These are phyloP conservation scores for Podospora appendiculata DNA, from an alignment of 495 filamentous ascomycete genomes.

Conservation along the genomic window DNA sequence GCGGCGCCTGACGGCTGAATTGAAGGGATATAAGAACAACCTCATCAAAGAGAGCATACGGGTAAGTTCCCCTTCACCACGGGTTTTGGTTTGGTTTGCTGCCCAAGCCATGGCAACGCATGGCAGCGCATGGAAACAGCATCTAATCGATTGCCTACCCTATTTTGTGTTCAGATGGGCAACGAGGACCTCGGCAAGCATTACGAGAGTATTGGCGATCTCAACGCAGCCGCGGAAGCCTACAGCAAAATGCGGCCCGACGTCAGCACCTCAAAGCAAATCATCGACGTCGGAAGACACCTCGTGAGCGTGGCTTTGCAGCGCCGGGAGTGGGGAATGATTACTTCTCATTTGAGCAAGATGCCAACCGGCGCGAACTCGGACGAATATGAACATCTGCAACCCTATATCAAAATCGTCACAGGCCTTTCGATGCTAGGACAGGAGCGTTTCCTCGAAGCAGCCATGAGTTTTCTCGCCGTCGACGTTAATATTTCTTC, in stretches of 20 bases:
- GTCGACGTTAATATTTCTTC: constrained; percentile 44
- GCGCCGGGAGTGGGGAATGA: constrained; percentile 38
- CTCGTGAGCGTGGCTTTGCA: constrained; percentile 36
- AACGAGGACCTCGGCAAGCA: constrained; percentile 42
- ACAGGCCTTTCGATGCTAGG: constrained; percentile 66
- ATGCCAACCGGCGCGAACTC: constrained; percentile 42
- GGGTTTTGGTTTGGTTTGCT: background rate
- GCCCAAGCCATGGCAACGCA: background rate
- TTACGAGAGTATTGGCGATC: constrained; percentile 33
- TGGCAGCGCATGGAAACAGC: too few species aligned
- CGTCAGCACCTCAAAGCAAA: constrained; percentile 34
- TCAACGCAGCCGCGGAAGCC: constrained; percentile 30
- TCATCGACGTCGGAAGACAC: constrained; percentile 36
- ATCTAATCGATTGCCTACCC: background rate
- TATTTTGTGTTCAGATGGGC: constrained; percentile 27
- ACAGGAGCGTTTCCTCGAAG: constrained; percentile 56
- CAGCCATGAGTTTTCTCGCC: constrained; percentile 63
- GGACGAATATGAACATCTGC: constrained; percentile 52
- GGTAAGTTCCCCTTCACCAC: constrained; percentile 38
- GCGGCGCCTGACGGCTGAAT: constrained; percentile 67
- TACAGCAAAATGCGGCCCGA: constrained; percentile 40
- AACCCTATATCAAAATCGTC: constrained; percentile 59
- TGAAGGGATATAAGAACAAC: constrained; percentile 95
- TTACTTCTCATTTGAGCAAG: constrained; percentile 61
- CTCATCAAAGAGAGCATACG: constrained; percentile 95